Conservation (phyloP, 352 stramenopile species). For the Elongisporangium prolatum region DNA sequence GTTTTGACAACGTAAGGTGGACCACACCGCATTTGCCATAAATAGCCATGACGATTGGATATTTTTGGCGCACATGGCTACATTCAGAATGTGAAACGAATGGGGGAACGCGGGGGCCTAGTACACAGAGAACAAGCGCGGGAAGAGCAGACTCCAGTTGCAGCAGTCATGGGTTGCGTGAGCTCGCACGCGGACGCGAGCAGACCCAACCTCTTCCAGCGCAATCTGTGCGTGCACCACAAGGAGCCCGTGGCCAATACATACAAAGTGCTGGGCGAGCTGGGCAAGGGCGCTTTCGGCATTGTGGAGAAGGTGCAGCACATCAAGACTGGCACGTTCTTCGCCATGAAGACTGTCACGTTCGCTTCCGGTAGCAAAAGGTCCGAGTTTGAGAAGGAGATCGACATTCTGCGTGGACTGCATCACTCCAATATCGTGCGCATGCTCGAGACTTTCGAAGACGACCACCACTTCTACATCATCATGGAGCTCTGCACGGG, state of each 20-base stretch:
- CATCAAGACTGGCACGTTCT: constrained; percentile 55
- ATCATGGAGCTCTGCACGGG: constrained; percentile 80
- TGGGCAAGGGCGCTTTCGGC: constrained; percentile 69
- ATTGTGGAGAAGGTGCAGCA: constrained; percentile 74
- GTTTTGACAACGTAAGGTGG: no score
- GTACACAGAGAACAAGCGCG: no score
- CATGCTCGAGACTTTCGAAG: constrained; percentile 78
- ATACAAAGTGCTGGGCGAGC: constrained; percentile 48
- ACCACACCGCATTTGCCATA: no score
- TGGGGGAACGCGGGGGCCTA: no score
- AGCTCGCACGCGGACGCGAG: constrained; percentile 39
- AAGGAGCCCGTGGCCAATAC: constrained; percentile 37
- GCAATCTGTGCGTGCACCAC: constrained; percentile 74
- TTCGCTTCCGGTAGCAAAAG: constrained; percentile 58
- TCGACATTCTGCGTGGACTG: constrained; percentile 64
- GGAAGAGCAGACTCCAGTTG: background rate
- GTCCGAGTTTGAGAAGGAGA: constrained; percentile 73
- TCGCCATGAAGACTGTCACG: constrained; percentile 77
- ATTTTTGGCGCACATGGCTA: no score
- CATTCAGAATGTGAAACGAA: no score
- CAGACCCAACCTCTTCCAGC: constrained; percentile 70
- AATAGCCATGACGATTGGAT: no score
- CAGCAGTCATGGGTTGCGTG: constrained; percentile 54
- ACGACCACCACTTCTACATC: constrained; percentile 76
- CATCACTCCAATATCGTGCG: constrained; percentile 80